Evolutionary conservation across 176 grass and related monocot genomes (phyloP), one percentile per base, ranked within the genome.

Genomic region (Eremochloa ophiuroides): DNA sequence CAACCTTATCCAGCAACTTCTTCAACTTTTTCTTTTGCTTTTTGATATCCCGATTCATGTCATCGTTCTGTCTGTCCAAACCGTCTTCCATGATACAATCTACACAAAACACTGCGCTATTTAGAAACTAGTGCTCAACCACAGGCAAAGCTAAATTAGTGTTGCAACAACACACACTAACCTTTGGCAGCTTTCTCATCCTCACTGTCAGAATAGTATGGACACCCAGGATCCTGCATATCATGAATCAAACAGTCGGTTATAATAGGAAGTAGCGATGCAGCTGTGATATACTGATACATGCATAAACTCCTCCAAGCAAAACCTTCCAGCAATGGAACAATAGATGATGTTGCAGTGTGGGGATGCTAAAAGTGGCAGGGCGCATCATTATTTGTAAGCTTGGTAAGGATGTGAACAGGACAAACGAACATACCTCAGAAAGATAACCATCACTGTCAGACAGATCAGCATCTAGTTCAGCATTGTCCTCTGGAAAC

Each of bases 381-480:
- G 29, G 29, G 22, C 0, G 8, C 13, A 28, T 44, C n/a, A 46
- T 39, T 31, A 37, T 15, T n/a, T 8, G 5, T 26, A 48, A 43
- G 25, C 14, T 40, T 73, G 3, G 13, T 73, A 76, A 70, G 42
- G 12, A 34, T 43, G 3, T 8, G 5, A 64, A 84, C 7, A 61
- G 16, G 38, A 25, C 7, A 67, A 25, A 25, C 23, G 68, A 72
- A 22, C 79, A 75, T 76, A 94, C 95, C 92, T 95, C 96, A 44
- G 93, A 86, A 41, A 99, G 85, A 91, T 93, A 99, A 71, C 82
- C 93, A 78, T 93, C 91, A 75, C 93, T 90, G 59, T 93, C 93
- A 55, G 88, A 95, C 4, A 86, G 27, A 84, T 99, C 88, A 38
- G 79, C 87, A 58, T 85, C 62, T 34, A 91, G 86, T 78, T 93